Base-by-base conservation (phyloP, 2,329 filamentous ascomycete genomes). In the Periconia sp. region DNA sequence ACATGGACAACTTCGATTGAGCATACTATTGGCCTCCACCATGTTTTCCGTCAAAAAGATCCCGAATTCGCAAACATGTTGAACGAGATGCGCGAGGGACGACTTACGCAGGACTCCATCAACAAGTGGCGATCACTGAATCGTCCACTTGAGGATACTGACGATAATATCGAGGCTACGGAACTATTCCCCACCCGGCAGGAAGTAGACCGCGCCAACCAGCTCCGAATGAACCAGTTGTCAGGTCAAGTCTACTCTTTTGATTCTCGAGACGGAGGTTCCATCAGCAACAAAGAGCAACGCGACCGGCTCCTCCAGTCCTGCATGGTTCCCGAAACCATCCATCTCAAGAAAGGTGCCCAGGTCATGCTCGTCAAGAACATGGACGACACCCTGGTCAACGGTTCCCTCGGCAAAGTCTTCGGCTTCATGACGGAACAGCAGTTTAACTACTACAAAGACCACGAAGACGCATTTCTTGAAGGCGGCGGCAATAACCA, bases 321-420 rank as follows among this genome's bases (percentile, higher is more conserved):
- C 68, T 96, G 95, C 85, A 97, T 99, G 90, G 92, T 94, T 0
- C 92, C 94, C 0, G 88, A 88, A 63, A 69, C 76, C 0, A 84
- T 99, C 18, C 85, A 89, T 33, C 77, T 99, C 30, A 97, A 97
- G 73, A 88, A 94, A 58, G 91, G 92, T 10, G 91, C 94, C 0
- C 95, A 99, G 70, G 95, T 99, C 43, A 99, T 99, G 94, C 80
- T 99, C n/a, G 97, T 99, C 80, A 99, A 99, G 74, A 99, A 99
- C 65, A 88, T 97, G 76, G 94, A 99, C 68, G 91, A 96, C 40
- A 87, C 85, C 0, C 82, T 99, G 0, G 94, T 97, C 62, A 99
- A 99, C 68, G 94, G 94, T 5, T 96, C 93, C 0, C 81, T 99
- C 10, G 94, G 94, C 20, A 92, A 89, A 56, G 89, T 99, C 5